These are phyloP conservation scores for Aspergillus carbonarius DNA, from an alignment of 2,329 filamentous ascomycete species.

Conservation along the genomic window DNA sequence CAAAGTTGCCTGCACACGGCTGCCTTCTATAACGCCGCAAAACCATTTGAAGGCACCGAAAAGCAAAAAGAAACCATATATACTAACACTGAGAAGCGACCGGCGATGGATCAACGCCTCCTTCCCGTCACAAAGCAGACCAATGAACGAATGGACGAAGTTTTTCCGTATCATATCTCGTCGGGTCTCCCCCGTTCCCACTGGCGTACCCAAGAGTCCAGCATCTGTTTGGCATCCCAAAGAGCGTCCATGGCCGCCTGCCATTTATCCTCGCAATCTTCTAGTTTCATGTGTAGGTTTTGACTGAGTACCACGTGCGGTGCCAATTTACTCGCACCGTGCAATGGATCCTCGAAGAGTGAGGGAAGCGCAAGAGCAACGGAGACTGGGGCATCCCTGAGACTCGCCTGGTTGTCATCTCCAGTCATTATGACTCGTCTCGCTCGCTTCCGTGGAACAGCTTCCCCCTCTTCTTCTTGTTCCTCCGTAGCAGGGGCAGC, in stretches of 20 bases:
- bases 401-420: too few relatives aligned
- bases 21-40: background rate
- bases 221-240: slow-evolving; percentile 16
- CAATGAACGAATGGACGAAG: background rate
- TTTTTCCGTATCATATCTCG: background rate
- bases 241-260: slow-evolving; percentile 41
- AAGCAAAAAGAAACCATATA: background rate
- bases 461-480: slow-evolving; percentile 21
- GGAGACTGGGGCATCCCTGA: too few relatives aligned
- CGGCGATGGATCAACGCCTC: background rate
- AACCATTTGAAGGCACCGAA: background rate
- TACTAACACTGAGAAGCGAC: background rate
- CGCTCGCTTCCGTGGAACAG: background rate
- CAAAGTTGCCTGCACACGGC: background rate
- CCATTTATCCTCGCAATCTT: slow-evolving; percentile 57
- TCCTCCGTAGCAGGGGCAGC: slow-evolving; percentile 6
- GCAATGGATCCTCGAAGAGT: too few relatives aligned
- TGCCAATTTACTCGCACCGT: too few relatives aligned
- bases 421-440: background rate
- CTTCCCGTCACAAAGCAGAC: background rate
- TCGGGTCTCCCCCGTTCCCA: slow-evolving; percentile 9
- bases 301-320: too few relatives aligned
- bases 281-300: slow-evolving; percentile 52
- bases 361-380: too few relatives aligned
- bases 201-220: slow-evolving; percentile 23